phyloP scores from a whole-genome alignment of 1,139 yeast genomes.

The Hemisphaericaspora xylanilytica region DNA sequence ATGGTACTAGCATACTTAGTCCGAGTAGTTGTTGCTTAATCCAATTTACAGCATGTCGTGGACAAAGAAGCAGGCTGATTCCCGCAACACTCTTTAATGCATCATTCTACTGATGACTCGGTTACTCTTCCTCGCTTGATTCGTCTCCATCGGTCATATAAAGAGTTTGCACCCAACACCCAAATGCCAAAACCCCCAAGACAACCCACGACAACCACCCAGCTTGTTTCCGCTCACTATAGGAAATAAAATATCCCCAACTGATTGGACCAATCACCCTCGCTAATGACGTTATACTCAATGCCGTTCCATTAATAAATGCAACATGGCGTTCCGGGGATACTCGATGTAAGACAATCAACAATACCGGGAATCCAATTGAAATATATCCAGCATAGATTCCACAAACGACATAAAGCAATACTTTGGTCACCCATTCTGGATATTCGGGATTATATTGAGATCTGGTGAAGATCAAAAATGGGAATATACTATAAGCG shows the following conservation, averaged over 20 bases:
- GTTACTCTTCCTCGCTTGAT: conserved; percentile 18
- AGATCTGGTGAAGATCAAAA: conserved; percentile 42
- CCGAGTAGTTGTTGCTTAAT: too few species aligned
- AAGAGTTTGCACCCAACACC: conserved; percentile 32
- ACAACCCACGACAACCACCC: conserved; percentile 55
- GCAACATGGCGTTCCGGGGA: conserved; percentile 51
- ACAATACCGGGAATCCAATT: conserved; percentile 43
- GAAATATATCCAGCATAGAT: conserved; percentile 32
- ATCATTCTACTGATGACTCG: too few species aligned
- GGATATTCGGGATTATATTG: conserved; percentile 27
- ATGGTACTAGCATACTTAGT: too few species aligned
- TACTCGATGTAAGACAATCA: conserved; percentile 48
- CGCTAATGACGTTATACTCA: conserved; percentile 52
- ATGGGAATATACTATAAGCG: conserved; percentile 50
- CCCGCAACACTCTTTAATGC: too few species aligned
- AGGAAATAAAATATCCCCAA: conserved; percentile 59
- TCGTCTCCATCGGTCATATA: conserved; percentile 30
- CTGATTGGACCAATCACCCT: conserved; percentile 57
- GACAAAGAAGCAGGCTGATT: too few species aligned
- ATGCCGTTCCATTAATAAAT: conserved; percentile 49
- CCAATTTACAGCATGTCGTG: too few species aligned
- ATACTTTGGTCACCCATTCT: conserved; percentile 20
- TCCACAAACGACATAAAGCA: conserved; percentile 21
- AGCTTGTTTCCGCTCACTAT: conserved; percentile 37
- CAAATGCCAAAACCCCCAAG: conserved; percentile 34